Conservation (phyloP, 2,329 filamentous ascomycete genomes). For the Calycina herbarum region DNA sequence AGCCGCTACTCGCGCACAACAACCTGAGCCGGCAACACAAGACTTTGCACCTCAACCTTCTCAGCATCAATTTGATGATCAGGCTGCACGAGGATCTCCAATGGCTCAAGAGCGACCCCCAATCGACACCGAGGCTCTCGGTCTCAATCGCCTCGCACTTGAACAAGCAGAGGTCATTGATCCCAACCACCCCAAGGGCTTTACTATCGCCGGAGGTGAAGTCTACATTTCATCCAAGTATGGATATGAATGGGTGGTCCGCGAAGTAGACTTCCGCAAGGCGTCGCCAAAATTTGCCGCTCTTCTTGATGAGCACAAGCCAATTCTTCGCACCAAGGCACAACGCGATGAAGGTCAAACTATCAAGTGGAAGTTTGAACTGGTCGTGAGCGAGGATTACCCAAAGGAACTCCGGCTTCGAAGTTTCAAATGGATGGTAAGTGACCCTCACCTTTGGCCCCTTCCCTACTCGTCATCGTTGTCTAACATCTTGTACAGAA, state of each 20-base stretch:
- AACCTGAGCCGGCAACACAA: no score
- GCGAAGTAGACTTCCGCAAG: constrained; percentile 25
- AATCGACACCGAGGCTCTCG: no score
- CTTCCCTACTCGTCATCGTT: neutral
- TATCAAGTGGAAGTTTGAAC: constrained; percentile 28
- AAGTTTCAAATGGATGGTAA: constrained; percentile 28
- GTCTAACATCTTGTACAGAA: constrained; percentile 3
- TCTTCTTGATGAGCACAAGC: constrained; percentile 14
- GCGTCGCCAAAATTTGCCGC: constrained; percentile 6
- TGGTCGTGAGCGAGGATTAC: constrained; percentile 23
- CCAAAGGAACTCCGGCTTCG: constrained; percentile 24
- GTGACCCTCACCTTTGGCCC: constrained; percentile 12
- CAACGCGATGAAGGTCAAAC: constrained; percentile 18
- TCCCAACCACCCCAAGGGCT: neutral
- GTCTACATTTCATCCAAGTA: constrained; percentile 30
- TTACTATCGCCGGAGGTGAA: constrained; percentile 29
- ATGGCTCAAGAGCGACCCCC: no score
- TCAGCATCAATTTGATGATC: no score
- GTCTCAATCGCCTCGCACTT: neutral
- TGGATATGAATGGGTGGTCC: constrained; percentile 32
- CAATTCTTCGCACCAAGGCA: constrained; percentile 21
- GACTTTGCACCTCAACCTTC: no score
- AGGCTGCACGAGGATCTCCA: no score
- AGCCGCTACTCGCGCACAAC: no score
- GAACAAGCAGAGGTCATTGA: neutral